phyloP scores from a whole-genome alignment of 768 basidiomycete species.

The Lepiota brunneoincarnata region DNA sequence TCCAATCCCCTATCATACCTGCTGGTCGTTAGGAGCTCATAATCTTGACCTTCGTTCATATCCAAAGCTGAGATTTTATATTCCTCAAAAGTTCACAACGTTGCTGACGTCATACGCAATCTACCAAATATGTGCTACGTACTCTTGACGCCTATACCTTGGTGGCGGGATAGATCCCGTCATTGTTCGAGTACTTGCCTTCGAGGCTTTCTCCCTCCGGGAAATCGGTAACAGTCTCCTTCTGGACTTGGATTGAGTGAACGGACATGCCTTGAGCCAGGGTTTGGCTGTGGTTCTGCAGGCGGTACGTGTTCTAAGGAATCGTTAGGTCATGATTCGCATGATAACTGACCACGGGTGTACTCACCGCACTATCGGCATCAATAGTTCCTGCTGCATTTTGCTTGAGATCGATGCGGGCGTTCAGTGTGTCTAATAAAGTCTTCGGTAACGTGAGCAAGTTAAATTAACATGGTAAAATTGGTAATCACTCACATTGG shows the following conservation, averaged over 20 bases:
- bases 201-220: conserved; percentile 2
- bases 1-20: conserved; percentile 55
- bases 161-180: background rate
- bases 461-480: background rate
- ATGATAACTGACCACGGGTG: background rate
- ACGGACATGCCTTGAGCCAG: conserved; percentile 14
- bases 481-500: conserved; percentile 33
- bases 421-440: conserved; percentile 37
- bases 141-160: background rate
- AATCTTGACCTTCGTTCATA: conserved; percentile 11
- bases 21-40: conserved; percentile 50
- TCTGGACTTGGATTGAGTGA: conserved; percentile 14
- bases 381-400: conserved; percentile 22
- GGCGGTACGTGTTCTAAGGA: conserved; percentile 19
- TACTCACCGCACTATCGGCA: conserved; percentile 17
- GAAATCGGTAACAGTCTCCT: conserved; percentile 14
- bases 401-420: conserved; percentile 29
- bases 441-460: conserved; percentile 25
- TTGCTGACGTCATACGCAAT: background rate
- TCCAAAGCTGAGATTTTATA: background rate
- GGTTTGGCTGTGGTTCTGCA: conserved; percentile 22
- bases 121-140: background rate
- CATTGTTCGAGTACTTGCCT: conserved; percentile 4
- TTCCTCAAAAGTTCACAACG: background rate
- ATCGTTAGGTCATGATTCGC: conserved; percentile 7